Conservation (phyloP, 495 filamentous ascomycete species). For the Tetracladium setigerum region DNA sequence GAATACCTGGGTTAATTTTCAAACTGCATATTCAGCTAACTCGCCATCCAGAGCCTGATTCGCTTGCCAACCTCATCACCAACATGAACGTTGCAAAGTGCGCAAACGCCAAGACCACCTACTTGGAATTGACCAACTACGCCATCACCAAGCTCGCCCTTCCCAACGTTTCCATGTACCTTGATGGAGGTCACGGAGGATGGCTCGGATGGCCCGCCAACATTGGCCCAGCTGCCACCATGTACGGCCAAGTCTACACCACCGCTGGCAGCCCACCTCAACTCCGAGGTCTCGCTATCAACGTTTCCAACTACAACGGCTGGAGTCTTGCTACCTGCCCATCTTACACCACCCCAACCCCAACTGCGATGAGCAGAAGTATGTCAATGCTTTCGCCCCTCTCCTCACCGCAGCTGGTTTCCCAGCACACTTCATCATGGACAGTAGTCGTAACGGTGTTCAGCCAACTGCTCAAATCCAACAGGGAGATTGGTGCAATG, state of each 20-base stretch:
- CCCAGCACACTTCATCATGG: constrained; percentile 60
- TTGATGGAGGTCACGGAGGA: constrained; percentile 75
- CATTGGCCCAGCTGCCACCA: constrained; percentile 59
- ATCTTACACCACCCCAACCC: constrained; percentile 46
- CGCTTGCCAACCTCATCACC: constrained; percentile 73
- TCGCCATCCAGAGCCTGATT: constrained; percentile 52
- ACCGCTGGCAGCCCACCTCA: constrained; percentile 54
- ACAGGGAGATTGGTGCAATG: constrained; percentile 86
- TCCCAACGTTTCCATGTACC: constrained; percentile 74
- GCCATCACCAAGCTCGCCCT: constrained; percentile 64
- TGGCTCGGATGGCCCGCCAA: constrained; percentile 83
- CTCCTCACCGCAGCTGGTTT: constrained; percentile 54
- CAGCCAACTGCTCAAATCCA: constrained; percentile 52
- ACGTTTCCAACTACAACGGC: constrained; percentile 72
- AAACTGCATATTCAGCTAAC: not conserved
- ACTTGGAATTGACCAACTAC: constrained; percentile 64
- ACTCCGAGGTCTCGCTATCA: constrained; percentile 68
- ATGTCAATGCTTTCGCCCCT: constrained; percentile 59
- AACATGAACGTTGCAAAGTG: constrained; percentile 62
- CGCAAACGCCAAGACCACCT: constrained; percentile 53
- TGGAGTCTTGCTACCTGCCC: constrained; percentile 45
- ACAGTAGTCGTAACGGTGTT: constrained; percentile 54
- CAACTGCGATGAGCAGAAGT: constrained; percentile 65
- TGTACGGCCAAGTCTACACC: constrained; percentile 61
- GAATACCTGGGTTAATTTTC: not conserved